Conservation (phyloP, 305 asterid species). For the Fraxinus dipetala region DNA sequence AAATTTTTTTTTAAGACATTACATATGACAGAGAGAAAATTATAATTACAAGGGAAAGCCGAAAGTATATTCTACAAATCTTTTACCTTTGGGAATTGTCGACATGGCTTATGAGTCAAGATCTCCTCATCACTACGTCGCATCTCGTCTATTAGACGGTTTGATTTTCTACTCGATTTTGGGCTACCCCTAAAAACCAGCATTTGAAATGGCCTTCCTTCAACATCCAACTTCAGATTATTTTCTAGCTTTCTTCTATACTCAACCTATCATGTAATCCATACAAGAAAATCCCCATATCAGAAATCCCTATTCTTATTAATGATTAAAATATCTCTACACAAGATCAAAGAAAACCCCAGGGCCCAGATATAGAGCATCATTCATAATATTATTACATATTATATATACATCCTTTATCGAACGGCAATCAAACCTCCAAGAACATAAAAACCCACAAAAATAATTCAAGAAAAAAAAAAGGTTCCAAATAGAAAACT, state of each 20-base stretch:
- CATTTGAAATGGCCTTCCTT: constrained; percentile 83
- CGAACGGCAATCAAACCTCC: constrained; percentile 1
- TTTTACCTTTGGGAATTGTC: constrained; percentile 57
- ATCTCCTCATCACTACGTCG: constrained; percentile 41
- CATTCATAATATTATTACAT: neutral
- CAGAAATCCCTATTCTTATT: neutral
- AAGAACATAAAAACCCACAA: constrained; percentile 2
- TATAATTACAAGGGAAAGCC: neutral
- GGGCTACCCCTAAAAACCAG: constrained; percentile 89
- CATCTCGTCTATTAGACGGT: constrained; percentile 49
- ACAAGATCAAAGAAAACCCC: neutral
- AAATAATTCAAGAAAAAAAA: constrained; percentile 13
- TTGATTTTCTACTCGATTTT: constrained; percentile 49
- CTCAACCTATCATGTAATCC: constrained; percentile 34
- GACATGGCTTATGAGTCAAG: constrained; percentile 25
- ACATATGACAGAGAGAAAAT: neutral
- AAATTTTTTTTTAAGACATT: neutral
- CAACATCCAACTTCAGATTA: constrained; percentile 47
- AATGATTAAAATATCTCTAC: neutral
- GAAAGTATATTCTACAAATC: neutral
- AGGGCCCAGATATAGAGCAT: neutral
- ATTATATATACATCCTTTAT: neutral
- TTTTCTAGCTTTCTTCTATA: constrained; percentile 47
- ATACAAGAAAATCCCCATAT: constrained; percentile 2
- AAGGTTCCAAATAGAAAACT: neutral